A percentile compares a stretch with the other conserved stretches of the same genome.
These are phyloP conservation scores for Alternaria arborescens DNA, from an alignment of 2,329 filamentous ascomycete genomes.

Conservation along the genomic window DNA sequence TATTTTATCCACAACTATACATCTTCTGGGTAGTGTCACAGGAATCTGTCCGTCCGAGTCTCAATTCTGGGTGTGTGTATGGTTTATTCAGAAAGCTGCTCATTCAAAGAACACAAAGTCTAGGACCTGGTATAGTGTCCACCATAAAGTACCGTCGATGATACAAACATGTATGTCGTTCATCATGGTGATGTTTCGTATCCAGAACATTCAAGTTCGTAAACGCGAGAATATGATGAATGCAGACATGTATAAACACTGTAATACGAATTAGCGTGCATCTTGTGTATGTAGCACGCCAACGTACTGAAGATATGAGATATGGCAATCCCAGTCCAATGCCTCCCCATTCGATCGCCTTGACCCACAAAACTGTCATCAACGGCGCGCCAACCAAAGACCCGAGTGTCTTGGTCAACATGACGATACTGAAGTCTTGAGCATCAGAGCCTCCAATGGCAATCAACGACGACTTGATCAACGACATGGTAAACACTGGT, in stretches of 20 bases:
- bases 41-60: background rate
- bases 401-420: constrained; percentile 48
- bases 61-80: background rate
- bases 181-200: background rate
- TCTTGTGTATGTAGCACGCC: too few species aligned
- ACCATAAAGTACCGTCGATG: too few species aligned
- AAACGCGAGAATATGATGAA: constrained; percentile 14
- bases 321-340: constrained; percentile 46
- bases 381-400: constrained; percentile 48
- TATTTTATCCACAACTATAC: too few species aligned
- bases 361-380: constrained; percentile 49
- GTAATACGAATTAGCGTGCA: background rate
- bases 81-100: too few species aligned
- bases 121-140: too few species aligned
- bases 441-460: constrained; percentile 36
- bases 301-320: constrained; percentile 46
- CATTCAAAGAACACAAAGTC: too few species aligned
- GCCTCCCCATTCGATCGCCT: constrained; percentile 47
- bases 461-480: constrained; percentile 47
- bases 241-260: constrained; percentile 23
- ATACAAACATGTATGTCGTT: too few species aligned
- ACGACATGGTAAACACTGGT: constrained; percentile 51
- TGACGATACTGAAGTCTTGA: constrained; percentile 51
- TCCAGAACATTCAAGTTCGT: background rate
- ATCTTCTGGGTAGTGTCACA: too few species aligned